Evolutionary conservation across 108 stramenopile species (phyloP).

Genomic region (Pseudonitzschia pungens): DNA sequence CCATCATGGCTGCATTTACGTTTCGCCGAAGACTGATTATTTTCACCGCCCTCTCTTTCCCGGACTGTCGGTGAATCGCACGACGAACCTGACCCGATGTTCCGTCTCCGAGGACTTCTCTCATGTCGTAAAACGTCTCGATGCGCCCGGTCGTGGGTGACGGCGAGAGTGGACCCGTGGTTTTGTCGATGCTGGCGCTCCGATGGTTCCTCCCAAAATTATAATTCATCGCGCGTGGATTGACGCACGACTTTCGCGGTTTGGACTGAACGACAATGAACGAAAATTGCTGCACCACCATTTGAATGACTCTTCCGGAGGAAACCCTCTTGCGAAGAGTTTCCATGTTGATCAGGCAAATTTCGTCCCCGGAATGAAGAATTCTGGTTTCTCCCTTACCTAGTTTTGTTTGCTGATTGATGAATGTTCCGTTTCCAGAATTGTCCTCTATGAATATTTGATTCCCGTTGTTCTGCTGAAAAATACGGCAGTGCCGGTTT

Average conservation of each 20-base stretch:
- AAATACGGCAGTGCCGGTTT: slow-evolving; percentile 79
- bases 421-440: slow-evolving; percentile 89
- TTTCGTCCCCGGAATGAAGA: slow-evolving; percentile 91
- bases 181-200: slow-evolving; percentile 12
- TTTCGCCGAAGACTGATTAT: slow-evolving; percentile 71
- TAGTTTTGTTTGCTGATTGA: slow-evolving; percentile 75
- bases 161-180: slow-evolving; percentile 2
- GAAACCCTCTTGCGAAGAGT: slow-evolving; percentile 55
- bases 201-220: slow-evolving; percentile 11
- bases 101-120: slow-evolving; percentile 87
- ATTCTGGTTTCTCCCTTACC: slow-evolving; percentile 72
- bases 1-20: slow-evolving; percentile 15
- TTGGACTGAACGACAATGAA: slow-evolving; percentile 63
- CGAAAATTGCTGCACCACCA: slow-evolving; percentile 57
- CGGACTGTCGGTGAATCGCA: slow-evolving; percentile 83
- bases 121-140: slow-evolving; percentile 86
- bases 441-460: slow-evolving; percentile 85
- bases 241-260: slow-evolving; percentile 32
- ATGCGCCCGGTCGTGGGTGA: slow-evolving; percentile 33
- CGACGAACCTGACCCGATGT: slow-evolving; percentile 90
- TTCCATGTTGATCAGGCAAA: slow-evolving; percentile 82
- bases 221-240: slow-evolving; percentile 44
- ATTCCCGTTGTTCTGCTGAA: slow-evolving; percentile 7
- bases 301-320: slow-evolving; percentile 31
- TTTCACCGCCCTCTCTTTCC: slow-evolving; percentile 89